Percentiles rank a stretch among this genome's conserved stretches.
Evolutionary conservation across 495 filamentous ascomycete species (phyloP).

Genomic region (Zalerion maritima): DNA sequence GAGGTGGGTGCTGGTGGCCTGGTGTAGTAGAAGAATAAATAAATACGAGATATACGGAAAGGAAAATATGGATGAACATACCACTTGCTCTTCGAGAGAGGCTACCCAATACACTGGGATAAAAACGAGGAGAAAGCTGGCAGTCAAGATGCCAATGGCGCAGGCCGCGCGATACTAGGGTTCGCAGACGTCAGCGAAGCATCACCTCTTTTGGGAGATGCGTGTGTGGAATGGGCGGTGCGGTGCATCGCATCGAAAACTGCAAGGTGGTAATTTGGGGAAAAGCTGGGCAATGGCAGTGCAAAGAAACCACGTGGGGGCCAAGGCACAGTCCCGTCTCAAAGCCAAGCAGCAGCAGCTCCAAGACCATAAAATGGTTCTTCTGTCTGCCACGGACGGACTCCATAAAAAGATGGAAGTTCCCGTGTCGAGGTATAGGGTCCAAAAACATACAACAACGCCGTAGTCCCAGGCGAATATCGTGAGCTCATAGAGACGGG

Average conservation of each 20-base stretch:
- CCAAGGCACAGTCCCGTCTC: no score
- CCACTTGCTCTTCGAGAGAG: conserved; percentile 27
- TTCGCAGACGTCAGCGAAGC: conserved; percentile 3
- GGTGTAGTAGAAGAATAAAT: no score
- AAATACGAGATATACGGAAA: no score
- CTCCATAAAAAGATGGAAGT: no score
- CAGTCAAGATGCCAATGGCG: conserved; percentile 25
- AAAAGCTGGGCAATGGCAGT: no score
- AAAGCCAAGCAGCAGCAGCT: no score
- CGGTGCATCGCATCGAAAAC: conserved; percentile 1
- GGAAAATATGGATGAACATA: no score
- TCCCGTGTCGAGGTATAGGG: no score
- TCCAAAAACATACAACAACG: conserved; percentile 72
- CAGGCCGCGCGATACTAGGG: conserved; percentile 27
- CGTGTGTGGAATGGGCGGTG: conserved; percentile 1
- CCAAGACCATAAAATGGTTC: no score
- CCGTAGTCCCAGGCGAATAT: conserved; percentile 98
- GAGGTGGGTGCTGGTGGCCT: background rate
- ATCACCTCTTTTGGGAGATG: background rate
- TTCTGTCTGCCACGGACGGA: no score
- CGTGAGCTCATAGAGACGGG: conserved; percentile 84
- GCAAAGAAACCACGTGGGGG: no score
- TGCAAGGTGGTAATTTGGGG: background rate
- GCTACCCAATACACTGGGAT: conserved; percentile 33
- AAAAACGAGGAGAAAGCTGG: conserved; percentile 28